phyloP scores from a whole-genome alignment of 2,329 filamentous ascomycete genomes.

The Tolypocladium pustulatum region DNA sequence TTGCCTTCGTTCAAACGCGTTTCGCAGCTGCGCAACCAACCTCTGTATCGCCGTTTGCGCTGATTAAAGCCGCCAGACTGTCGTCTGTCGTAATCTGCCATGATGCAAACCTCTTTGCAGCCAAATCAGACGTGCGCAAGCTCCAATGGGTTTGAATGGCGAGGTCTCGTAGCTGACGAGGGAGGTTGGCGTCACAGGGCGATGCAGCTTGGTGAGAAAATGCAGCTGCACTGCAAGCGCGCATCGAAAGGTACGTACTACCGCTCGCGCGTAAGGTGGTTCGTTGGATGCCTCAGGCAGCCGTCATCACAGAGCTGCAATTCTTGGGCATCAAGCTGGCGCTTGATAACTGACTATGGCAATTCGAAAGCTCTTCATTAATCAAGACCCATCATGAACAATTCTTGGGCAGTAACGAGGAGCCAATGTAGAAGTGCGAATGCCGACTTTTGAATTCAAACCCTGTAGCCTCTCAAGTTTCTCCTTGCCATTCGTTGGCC shows the following conservation, averaged over 20 bases:
- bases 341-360: no score
- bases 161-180: neutral
- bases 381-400: neutral
- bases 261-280: neutral
- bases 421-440: neutral
- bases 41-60: slow-evolving; percentile 72
- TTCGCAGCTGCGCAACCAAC: slow-evolving; percentile 32
- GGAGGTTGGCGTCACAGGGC: neutral
- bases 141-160: neutral
- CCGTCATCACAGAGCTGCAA: no score
- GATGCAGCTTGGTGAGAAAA: neutral
- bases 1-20: neutral
- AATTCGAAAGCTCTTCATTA: neutral
- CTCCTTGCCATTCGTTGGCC: neutral
- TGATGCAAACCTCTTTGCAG: slow-evolving; percentile 4
- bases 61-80: slow-evolving; percentile 44
- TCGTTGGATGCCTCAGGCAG: neutral
- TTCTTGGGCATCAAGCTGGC: no score
- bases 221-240: neutral
- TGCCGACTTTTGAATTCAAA: neutral
- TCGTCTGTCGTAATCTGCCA: slow-evolving; percentile 50
- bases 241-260: neutral
- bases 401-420: neutral
- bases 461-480: neutral
- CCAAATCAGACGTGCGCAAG: neutral